These are phyloP conservation scores for Gossypium gossypioides DNA, from an alignment of 441 rosid species.

Conservation along the genomic window DNA sequence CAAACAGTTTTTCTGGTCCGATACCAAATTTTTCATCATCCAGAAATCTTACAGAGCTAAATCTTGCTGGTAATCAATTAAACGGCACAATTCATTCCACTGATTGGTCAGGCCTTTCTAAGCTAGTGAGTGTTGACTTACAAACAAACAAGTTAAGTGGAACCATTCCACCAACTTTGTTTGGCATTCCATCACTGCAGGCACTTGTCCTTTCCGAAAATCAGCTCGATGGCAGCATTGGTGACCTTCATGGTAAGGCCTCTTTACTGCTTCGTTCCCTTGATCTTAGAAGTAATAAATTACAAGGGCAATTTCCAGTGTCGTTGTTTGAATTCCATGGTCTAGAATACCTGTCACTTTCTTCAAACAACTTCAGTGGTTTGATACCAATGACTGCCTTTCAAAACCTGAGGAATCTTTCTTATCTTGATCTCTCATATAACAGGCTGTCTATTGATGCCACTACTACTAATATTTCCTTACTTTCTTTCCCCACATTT, in stretches of 20 bases:
- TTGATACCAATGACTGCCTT: slow-evolving; percentile 1
- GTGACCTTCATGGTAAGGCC: background rate
- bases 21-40: background rate
- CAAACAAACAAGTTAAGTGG: slow-evolving; percentile 23
- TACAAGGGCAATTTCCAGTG: slow-evolving; percentile 24
- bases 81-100: slow-evolving; percentile 11
- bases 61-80: slow-evolving; percentile 10
- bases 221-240: slow-evolving; percentile 20
- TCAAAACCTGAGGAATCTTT: slow-evolving; percentile 19
- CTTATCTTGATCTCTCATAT: slow-evolving; percentile 30
- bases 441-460: slow-evolving; percentile 20
- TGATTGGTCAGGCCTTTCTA: background rate
- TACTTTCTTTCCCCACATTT: slow-evolving; percentile 3
- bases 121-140: slow-evolving; percentile 23
- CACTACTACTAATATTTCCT: background rate
- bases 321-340: slow-evolving; percentile 13
- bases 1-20: slow-evolving; percentile 7
- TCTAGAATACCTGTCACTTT: slow-evolving; percentile 27
- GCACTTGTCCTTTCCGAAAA: slow-evolving; percentile 26
- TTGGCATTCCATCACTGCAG: slow-evolving; percentile 20
- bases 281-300: slow-evolving; percentile 30
- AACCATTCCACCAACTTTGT: slow-evolving; percentile 24
- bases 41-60: background rate
- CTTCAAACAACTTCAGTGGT: slow-evolving; percentile 40
- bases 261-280: slow-evolving; percentile 6